Evolutionary conservation across 2,329 filamentous ascomycete species (phyloP).

Genomic region (Talaromyces sp.): DNA sequence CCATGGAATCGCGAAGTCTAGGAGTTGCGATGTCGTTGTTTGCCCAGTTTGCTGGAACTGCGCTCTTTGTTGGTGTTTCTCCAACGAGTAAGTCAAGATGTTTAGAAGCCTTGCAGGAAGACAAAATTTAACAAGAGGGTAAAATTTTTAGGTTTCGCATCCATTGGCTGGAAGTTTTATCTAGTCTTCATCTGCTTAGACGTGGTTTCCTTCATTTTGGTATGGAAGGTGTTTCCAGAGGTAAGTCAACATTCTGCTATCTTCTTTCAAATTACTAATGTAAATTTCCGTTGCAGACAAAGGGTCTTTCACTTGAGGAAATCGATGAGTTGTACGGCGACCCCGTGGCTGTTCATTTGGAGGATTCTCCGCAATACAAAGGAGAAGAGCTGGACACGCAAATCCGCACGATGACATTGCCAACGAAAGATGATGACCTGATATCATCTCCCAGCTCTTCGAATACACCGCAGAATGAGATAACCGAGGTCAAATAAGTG

Average conservation of each 20-base stretch:
- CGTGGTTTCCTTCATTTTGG: background rate
- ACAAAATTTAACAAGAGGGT: background rate
- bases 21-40: background rate
- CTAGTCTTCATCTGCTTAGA: background rate
- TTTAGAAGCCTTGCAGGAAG: too few species aligned
- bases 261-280: conserved; percentile 45
- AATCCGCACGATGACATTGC: background rate
- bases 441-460: background rate
- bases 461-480: background rate
- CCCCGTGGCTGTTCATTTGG: background rate
- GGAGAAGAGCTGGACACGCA: background rate
- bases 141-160: background rate
- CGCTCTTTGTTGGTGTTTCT: background rate
- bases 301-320: conserved; percentile 25
- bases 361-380: background rate
- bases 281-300: conserved; percentile 28
- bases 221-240: background rate
- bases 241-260: conserved; percentile 20
- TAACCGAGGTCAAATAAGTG: background rate
- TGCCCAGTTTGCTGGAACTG: background rate
- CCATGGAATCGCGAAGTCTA: background rate
- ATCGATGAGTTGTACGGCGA: conserved; percentile 24
- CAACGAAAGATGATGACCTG: background rate
- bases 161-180: background rate
- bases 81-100: background rate